phyloP scores from a whole-genome alignment of 2,329 filamentous ascomycete genomes.

The Pyricularia sp. region DNA sequence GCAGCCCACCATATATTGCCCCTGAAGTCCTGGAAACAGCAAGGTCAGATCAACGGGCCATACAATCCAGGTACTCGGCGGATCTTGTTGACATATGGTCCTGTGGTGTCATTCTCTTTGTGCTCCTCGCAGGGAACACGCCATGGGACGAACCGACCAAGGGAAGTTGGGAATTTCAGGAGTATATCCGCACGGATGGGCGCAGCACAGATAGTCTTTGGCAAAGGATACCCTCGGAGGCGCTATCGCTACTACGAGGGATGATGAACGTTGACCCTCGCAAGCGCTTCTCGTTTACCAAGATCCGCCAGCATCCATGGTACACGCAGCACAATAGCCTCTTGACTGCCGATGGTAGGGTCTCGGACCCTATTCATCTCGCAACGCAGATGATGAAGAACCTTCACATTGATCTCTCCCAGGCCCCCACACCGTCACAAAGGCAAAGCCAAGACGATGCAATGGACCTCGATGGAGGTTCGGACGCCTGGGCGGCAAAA shows the following conservation, averaged over 20 bases:
- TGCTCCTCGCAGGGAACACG: conserved; percentile 87
- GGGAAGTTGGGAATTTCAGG: conserved; percentile 79
- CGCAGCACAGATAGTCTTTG: conserved; percentile 76
- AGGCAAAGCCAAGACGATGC: conserved; percentile 13
- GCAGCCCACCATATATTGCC: conserved; percentile 92
- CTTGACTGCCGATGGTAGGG: conserved; percentile 58
- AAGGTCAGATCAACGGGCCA: not conserved
- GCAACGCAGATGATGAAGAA: conserved; percentile 94
- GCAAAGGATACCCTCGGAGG: conserved; percentile 60
- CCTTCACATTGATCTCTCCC: conserved; percentile 75
- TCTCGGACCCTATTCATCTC: conserved; percentile 66
- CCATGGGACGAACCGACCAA: conserved; percentile 90
- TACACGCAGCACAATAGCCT: conserved; percentile 74
- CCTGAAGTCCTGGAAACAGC: conserved; percentile 60
- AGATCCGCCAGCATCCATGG: conserved; percentile 88
- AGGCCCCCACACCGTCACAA: conserved; percentile 43
- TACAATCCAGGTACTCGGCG: conserved; percentile 41
- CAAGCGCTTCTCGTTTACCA: conserved; percentile 71
- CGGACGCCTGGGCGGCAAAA: conserved; percentile 25
- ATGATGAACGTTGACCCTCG: conserved; percentile 76
- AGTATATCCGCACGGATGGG: conserved; percentile 71
- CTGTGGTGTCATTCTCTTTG: conserved; percentile 94
- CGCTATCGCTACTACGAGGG: conserved; percentile 71
- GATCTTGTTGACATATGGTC: conserved; percentile 93
- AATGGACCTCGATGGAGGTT: conserved; percentile 56